Conservation (phyloP, 495 filamentous ascomycete species). For the Gamarada debralockiae region DNA sequence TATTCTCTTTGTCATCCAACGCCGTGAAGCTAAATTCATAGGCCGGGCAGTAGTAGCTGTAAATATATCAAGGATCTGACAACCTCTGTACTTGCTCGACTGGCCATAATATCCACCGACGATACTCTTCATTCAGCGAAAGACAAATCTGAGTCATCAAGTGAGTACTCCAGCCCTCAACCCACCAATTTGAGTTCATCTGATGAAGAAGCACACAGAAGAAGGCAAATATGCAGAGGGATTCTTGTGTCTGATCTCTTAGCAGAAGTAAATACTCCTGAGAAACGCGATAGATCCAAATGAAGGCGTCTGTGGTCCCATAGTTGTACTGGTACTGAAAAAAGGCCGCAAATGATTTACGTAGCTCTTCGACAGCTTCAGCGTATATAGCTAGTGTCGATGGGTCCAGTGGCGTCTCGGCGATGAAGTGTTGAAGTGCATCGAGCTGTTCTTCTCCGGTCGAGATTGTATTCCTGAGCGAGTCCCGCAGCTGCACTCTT, state of each 20-base stretch:
- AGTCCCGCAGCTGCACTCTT: conserved; percentile 13
- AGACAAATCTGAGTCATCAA: conserved; percentile 33
- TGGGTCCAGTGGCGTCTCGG: too few relatives aligned
- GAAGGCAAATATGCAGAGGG: conserved; percentile 36
- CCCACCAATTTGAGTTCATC: conserved; percentile 34
- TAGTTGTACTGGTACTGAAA: background rate
- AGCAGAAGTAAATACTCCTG: conserved; percentile 30
- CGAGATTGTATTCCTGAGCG: too few relatives aligned
- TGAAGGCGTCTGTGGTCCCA: conserved; percentile 28
- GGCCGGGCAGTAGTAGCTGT: too few relatives aligned
- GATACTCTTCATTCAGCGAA: conserved; percentile 31
- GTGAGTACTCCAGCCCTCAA: conserved; percentile 32
- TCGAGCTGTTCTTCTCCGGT: too few relatives aligned
- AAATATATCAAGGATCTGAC: background rate
- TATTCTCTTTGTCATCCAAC: too few relatives aligned
- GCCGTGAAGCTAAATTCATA: too few relatives aligned
- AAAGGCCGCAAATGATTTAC: background rate
- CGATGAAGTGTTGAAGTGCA: too few relatives aligned
- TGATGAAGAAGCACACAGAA: conserved; percentile 34
- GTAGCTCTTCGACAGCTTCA: too few relatives aligned
- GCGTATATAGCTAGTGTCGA: too few relatives aligned
- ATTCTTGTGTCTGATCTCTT: conserved; percentile 28
- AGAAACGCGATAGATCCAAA: conserved; percentile 33
- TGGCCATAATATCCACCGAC: conserved; percentile 37
- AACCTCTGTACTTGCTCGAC: conserved; percentile 20